Conservation (phyloP, 139 green algal genomes). For the Ettlia oleoabundans region DNA sequence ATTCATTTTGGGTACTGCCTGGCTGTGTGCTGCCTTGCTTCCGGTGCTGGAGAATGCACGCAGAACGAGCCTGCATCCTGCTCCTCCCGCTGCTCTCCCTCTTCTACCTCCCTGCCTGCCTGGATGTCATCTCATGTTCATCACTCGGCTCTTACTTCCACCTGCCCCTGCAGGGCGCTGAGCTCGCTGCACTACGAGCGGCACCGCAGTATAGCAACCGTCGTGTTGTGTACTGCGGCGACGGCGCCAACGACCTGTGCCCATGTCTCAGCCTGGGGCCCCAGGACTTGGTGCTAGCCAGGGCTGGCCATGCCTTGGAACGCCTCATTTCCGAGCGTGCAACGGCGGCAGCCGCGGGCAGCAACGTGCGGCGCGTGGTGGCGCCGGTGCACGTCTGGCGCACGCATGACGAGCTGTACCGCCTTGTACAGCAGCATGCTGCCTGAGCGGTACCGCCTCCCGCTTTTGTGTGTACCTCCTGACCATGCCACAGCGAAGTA, state of each 20-base stretch:
- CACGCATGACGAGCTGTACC: slow-evolving; percentile 60
- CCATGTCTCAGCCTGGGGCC: slow-evolving; percentile 68
- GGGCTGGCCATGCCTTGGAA: slow-evolving; percentile 29
- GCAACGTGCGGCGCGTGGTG: slow-evolving; percentile 29
- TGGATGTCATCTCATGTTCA: background rate
- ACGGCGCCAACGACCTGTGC: slow-evolving; percentile 86
- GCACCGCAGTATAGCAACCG: background rate
- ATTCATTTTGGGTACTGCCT: too few species aligned
- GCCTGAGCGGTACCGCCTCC: background rate
- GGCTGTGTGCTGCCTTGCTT: too few species aligned
- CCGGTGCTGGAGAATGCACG: too few species aligned
- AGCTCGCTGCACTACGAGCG: slow-evolving; percentile 61
- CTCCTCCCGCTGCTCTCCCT: too few species aligned
- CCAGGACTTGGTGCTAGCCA: slow-evolving; percentile 73
- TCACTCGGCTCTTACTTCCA: background rate
- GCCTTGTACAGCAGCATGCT: background rate
- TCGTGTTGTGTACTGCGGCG: slow-evolving; percentile 75
- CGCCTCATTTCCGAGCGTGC: slow-evolving; percentile 44
- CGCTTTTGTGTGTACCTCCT: too few species aligned
- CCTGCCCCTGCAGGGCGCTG: slow-evolving; percentile 56
- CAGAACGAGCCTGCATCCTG: too few species aligned
- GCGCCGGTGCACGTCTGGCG: slow-evolving; percentile 57
- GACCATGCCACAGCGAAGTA: too few species aligned
- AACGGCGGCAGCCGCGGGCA: background rate
- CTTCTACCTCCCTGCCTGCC: too few species aligned